Base-by-base conservation (phyloP, 2,329 filamentous ascomycete genomes). In the Alternaria triticina region DNA sequence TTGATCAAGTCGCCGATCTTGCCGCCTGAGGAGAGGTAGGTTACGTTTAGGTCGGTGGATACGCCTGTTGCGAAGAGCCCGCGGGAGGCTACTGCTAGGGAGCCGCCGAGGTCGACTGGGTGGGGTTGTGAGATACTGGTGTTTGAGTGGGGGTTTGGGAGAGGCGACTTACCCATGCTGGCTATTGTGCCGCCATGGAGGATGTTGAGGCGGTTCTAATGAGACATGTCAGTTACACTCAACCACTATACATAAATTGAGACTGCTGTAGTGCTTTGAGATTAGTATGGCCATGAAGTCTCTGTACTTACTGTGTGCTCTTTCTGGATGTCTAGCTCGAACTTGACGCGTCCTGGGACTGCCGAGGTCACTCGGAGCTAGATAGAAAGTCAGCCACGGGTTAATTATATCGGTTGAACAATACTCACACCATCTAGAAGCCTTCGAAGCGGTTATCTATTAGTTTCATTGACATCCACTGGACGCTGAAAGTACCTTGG, bases 131-230 rank as follows among this genome's bases (percentile, higher is more conserved):
- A 23, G 11, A 23, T 17, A 17, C 36, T 40, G 9, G 4, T 28
- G 20, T 46, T 43, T 50, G 23, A 36, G 54, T 47, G 40, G 45
- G 28, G 47, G 33, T 4, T 20, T 23, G 12, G 22, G 15, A 45
- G 13, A 15, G 23, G 11, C 15, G 17, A n/a, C 6, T 15, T 69
- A 77, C 77, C 89, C 81, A 94, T 89, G 75, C 89, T 91, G 4
- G 92, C 92, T 27, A 95, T 89, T 0, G 91, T 92, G 5, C 92
- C 92, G 17, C 92, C 92, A 72, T 95, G 92, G 27, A 94, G 85
- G 36, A 90, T 94, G 57, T 89, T 86, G 0, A 95, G 83, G 1
- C 92, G 89, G 74, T 95, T 95, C 90, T 94, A 22, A 22, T 22
- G 20, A 22, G 20, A 22, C 20, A 22, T 22, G 20, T 22, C 20